phyloP scores from a whole-genome alignment of 768 basidiomycete species.

The Lactarius indigo region DNA sequence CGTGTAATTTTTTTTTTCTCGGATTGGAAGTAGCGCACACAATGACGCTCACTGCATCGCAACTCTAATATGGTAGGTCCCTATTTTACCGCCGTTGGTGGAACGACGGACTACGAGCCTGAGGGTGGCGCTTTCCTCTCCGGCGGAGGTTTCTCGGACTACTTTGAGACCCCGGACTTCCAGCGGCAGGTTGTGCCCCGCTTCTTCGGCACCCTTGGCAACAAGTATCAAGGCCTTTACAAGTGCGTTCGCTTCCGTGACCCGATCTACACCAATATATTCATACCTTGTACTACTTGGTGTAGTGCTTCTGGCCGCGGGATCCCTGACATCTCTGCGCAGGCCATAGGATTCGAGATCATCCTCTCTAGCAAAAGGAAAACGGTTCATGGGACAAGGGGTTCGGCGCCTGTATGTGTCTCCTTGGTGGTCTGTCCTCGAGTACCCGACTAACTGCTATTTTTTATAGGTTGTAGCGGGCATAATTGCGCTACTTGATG shows the following conservation, averaged over 20 bases:
- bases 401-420: background rate
- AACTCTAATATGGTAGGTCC: background rate
- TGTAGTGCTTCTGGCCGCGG: background rate
- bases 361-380: background rate
- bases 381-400: background rate
- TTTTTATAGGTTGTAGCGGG: background rate
- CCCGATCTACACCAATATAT: background rate
- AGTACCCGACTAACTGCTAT: background rate
- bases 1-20: background rate
- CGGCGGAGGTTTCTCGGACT: too few species aligned
- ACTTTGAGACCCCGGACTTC: background rate
- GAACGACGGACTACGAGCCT: too few species aligned
- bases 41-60: background rate
- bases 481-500: background rate
- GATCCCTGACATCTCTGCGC: background rate
- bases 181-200: background rate
- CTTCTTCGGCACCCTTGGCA: background rate
- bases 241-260: background rate
- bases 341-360: background rate
- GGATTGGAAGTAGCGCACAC: background rate
- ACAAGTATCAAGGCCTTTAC: background rate
- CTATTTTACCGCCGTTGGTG: background rate
- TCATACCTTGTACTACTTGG: background rate
- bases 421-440: background rate
- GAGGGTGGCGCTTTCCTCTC: too few species aligned